These are phyloP conservation scores for Daldinia decipiens DNA, from an alignment of 495 filamentous ascomycete species.

Conservation along the genomic window DNA sequence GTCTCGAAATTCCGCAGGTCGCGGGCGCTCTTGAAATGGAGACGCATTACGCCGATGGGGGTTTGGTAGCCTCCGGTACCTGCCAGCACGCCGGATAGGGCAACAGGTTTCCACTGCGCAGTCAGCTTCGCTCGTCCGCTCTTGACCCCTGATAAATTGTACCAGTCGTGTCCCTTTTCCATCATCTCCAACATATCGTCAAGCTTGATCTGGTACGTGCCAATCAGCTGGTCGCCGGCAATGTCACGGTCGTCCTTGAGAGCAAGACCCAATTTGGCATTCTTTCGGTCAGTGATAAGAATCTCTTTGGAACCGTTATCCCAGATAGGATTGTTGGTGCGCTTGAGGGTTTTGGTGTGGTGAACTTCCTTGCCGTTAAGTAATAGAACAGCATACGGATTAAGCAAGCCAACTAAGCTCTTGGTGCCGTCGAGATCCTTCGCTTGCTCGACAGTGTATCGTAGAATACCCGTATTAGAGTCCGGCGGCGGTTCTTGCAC, in stretches of 20 bases:
- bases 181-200: conserved; percentile 92
- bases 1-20: conserved; percentile 92
- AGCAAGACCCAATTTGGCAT: conserved; percentile 84
- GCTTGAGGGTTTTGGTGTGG: conserved; percentile 86
- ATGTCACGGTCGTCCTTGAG: conserved; percentile 96
- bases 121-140: conserved; percentile 87
- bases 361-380: conserved; percentile 92
- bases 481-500: conserved; percentile 83
- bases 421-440: conserved; percentile 94
- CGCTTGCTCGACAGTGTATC: conserved; percentile 92
- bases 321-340: conserved; percentile 96
- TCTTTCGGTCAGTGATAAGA: conserved; percentile 91
- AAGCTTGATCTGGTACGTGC: conserved; percentile 92
- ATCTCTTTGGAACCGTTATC: conserved; percentile 90
- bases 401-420: conserved; percentile 87
- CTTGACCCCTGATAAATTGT: conserved; percentile 83
- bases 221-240: conserved; percentile 81
- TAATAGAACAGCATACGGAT: conserved; percentile 86
- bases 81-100: conserved; percentile 73
- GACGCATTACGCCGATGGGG: conserved; percentile 91
- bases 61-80: conserved; percentile 90
- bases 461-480: conserved; percentile 89
- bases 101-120: conserved; percentile 94
- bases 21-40: conserved; percentile 87
- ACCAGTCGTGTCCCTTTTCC: conserved; percentile 96